phyloP scores from a whole-genome alignment of 768 basidiomycete genomes.

The Pleurotus djamor region DNA sequence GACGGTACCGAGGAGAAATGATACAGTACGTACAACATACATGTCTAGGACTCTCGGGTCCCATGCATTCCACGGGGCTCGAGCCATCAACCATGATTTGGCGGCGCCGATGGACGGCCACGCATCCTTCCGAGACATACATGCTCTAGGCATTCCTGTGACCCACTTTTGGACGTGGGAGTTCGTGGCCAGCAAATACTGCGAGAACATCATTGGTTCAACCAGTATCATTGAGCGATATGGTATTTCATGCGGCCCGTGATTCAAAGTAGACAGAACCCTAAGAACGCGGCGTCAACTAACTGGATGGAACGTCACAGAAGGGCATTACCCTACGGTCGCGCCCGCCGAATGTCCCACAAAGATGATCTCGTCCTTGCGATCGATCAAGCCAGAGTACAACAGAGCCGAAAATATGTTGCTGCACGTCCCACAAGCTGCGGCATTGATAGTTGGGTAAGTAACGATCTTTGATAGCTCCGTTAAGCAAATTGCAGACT shows the following conservation, averaged over 20 bases:
- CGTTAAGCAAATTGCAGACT: slow-evolving; percentile 14
- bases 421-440: slow-evolving; percentile 37
- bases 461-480: background rate
- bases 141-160: slow-evolving; percentile 16
- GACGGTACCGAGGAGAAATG: background rate
- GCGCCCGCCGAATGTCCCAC: slow-evolving; percentile 60
- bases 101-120: slow-evolving; percentile 54
- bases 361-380: slow-evolving; percentile 46
- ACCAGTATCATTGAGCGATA: slow-evolving; percentile 40
- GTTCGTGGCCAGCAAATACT: background rate
- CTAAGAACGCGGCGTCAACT: slow-evolving; percentile 19
- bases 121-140: slow-evolving; percentile 34
- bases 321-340: slow-evolving; percentile 32
- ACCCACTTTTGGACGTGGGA: slow-evolving; percentile 21
- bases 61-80: slow-evolving; percentile 43
- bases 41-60: slow-evolving; percentile 43
- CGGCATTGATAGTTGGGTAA: background rate
- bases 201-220: slow-evolving; percentile 40
- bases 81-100: slow-evolving; percentile 29
- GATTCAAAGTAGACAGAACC: slow-evolving; percentile 37
- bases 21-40: slow-evolving; percentile 29
- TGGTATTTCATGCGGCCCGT: slow-evolving; percentile 19
- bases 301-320: background rate
- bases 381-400: slow-evolving; percentile 44
- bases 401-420: slow-evolving; percentile 48